Percentiles rank a stretch among this genome's conserved stretches.
phyloP scores from a whole-genome alignment of 2,329 filamentous ascomycete genomes.

The Ascocoryne sarcoides region DNA sequence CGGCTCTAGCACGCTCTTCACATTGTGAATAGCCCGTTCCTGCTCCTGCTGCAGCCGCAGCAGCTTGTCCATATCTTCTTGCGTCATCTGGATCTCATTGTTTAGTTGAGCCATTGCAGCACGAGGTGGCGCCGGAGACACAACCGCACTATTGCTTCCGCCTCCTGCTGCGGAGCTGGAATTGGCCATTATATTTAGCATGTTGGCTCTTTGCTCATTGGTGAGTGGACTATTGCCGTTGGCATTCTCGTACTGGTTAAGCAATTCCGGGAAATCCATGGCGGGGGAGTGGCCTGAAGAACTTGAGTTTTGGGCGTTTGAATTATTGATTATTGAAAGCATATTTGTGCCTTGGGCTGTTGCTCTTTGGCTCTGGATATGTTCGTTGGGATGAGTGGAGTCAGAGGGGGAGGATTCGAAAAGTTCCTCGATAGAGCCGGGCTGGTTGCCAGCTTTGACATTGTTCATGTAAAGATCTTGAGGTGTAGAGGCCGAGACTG shows the following conservation, averaged over 20 bases:
- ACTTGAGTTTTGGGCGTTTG: conserved; percentile 44
- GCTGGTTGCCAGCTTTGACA: conserved; percentile 26
- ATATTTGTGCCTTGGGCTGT: conserved; percentile 48
- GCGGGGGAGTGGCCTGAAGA: conserved; percentile 8
- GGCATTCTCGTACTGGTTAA: conserved; percentile 28
- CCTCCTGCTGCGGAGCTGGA: conserved; percentile 16
- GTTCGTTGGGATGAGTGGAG: background rate
- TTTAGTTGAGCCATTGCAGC: conserved; percentile 43
- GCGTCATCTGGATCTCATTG: conserved; percentile 55
- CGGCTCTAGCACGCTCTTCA: conserved; percentile 67
- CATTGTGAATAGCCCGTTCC: conserved; percentile 63
- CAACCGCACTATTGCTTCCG: conserved; percentile 25
- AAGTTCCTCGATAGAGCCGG: conserved; percentile 52
- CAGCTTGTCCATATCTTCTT: conserved; percentile 69
- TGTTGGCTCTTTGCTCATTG: conserved; percentile 48
- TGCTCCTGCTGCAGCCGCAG: conserved; percentile 74
- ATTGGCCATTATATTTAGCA: conserved; percentile 51
- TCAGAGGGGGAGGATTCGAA: conserved; percentile 36
- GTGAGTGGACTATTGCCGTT: conserved; percentile 47
- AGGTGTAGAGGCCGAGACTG: conserved; percentile 25
- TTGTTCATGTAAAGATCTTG: conserved; percentile 25
- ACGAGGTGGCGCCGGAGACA: conserved; percentile 28
- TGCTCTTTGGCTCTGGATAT: conserved; percentile 42
- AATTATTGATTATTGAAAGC: conserved; percentile 58
- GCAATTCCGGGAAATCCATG: conserved; percentile 45